Percentiles rank a stretch among this genome's conserved stretches.
phyloP scores from a whole-genome alignment of 2,329 filamentous ascomycete species.

The Exophiala mesophila region DNA sequence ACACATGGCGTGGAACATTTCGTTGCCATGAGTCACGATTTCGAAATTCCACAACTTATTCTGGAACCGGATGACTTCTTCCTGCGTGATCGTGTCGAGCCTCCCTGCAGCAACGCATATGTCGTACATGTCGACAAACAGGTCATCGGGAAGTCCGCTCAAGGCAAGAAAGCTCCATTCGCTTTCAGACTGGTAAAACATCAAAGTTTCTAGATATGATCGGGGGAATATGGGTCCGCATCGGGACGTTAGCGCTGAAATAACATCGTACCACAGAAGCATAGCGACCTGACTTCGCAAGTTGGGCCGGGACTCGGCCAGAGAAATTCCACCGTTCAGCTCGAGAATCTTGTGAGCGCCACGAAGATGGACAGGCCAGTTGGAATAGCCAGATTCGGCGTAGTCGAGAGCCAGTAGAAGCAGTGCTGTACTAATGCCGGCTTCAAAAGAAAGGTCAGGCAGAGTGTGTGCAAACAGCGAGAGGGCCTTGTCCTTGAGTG shows the following conservation, averaged over 20 bases:
- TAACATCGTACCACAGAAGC: slow-evolving; percentile 23
- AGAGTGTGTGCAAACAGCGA: slow-evolving; percentile 17
- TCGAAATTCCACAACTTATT: slow-evolving; percentile 7
- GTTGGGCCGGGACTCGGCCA: slow-evolving; percentile 15
- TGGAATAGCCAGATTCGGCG: slow-evolving; percentile 16
- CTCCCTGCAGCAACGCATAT: slow-evolving; percentile 12
- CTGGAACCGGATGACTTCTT: slow-evolving; percentile 2
- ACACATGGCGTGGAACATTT: slow-evolving; percentile 1
- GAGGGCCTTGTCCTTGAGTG: slow-evolving; percentile 17
- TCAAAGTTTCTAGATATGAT: slow-evolving; percentile 15
- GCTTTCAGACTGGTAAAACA: slow-evolving; percentile 19
- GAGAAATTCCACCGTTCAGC: slow-evolving; percentile 17
- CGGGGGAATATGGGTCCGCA: slow-evolving; percentile 17
- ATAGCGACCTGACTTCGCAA: slow-evolving; percentile 20
- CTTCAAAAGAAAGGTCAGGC: slow-evolving; percentile 17
- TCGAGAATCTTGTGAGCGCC: slow-evolving; percentile 20
- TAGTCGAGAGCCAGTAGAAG: slow-evolving; percentile 21
- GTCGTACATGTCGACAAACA: slow-evolving; percentile 22
- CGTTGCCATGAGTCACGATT: slow-evolving; percentile 1
- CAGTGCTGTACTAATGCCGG: slow-evolving; percentile 16
- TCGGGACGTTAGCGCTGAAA: slow-evolving; percentile 17
- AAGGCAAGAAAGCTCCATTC: slow-evolving; percentile 24
- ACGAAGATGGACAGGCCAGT: slow-evolving; percentile 21
- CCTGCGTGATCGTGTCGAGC: slow-evolving; percentile 2
- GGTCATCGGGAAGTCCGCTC: slow-evolving; percentile 20